Percentiles rank a stretch among this genome's conserved stretches.
These are phyloP conservation scores for Trichosporon ovoides DNA, from an alignment of 1,284 basidiomycete species.

Conservation along the genomic window DNA sequence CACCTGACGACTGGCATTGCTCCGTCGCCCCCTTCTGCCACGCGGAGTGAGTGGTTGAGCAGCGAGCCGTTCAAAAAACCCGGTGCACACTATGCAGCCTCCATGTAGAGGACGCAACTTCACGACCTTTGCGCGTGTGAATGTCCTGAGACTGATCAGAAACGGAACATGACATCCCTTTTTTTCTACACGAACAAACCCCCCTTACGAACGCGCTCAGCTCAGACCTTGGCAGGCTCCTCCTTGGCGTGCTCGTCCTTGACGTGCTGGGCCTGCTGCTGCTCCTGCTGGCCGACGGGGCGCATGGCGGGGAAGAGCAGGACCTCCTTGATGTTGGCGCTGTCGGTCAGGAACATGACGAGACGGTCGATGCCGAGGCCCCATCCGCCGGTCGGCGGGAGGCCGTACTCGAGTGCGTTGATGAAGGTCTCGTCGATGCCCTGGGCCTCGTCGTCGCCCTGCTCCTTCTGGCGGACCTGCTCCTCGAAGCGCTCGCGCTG, in stretches of 20 bases:
- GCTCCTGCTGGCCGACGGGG: conserved; percentile 27
- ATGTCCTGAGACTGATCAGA: too few relatives aligned
- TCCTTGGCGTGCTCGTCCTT: conserved; percentile 3
- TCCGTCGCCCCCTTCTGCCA: too few relatives aligned
- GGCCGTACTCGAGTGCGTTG: conserved; percentile 90
- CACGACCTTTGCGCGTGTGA: too few relatives aligned
- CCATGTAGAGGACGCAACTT: too few relatives aligned
- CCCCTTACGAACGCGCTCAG: too few relatives aligned
- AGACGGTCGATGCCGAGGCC: conserved; percentile 88
- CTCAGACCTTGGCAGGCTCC: not conserved
- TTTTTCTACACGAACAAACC: too few relatives aligned
- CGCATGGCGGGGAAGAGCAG: conserved; percentile 51
- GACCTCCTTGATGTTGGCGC: conserved; percentile 60
- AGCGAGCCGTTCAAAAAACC: too few relatives aligned
- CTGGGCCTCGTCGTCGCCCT: conserved; percentile 96
- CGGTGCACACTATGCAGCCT: too few relatives aligned
- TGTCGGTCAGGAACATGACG: conserved; percentile 94
- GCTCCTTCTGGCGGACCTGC: conserved; percentile 88
- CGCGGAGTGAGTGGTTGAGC: too few relatives aligned
- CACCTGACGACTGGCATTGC: too few relatives aligned
- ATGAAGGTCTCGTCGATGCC: conserved; percentile 92
- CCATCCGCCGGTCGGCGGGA: conserved; percentile 96
- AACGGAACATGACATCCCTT: too few relatives aligned
- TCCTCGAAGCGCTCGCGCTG: conserved; percentile 95
- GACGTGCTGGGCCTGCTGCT: not conserved